Base-by-base conservation (phyloP, 1,284 basidiomycete species). In the Trichosporon asahii region DNA sequence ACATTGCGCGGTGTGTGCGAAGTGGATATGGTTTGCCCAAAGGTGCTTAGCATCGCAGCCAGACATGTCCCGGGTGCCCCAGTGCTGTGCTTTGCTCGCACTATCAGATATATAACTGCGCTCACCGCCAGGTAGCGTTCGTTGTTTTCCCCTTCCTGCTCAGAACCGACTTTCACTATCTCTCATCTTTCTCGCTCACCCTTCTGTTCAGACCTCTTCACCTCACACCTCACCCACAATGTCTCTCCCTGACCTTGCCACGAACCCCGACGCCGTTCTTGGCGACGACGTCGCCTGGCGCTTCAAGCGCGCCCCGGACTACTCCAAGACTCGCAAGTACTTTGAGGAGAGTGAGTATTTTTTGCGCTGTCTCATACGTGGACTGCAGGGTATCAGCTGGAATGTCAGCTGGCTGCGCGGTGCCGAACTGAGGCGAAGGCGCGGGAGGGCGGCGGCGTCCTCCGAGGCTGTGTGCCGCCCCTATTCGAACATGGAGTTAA, bases 181-280 rank as follows among this genome's bases (percentile, higher is more conserved):
- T 21, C 31, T 12, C 25, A 12, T 7, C 8, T 27, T 27, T 11
- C 27, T 33, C 9, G 15, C 57, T n/a, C 27, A 33, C 57, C 29
- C 18, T 33, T 31, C 3, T n/a, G n/a, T n/a, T n/a, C n/a, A n/a
- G n/a, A n/a, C n/a, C n/a, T n/a, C 29, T 12, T 33, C 57, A 14
- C 11, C 12, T 8, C 57, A 11, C 29, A 7, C 57, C 15, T 18
- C 57, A 15, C 6, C 29, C 27, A 33, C 68, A 23, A 69, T 69
- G 68, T 44, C 64, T 53, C 66, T 72, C 65, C 71, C 71, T 35
- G 71, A 69, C 66, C 55, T 70, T 31, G 71, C 67, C 23, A 64
- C 68, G 57, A 70, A 68, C 66, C 68, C 71, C 66, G 68, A 72
- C 57, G 71, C 71, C 53, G 71, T 72, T 46, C 71, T 72, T 57